Base-by-base conservation (phyloP, 2,329 filamentous ascomycete genomes). In the Volutella citrinella region DNA sequence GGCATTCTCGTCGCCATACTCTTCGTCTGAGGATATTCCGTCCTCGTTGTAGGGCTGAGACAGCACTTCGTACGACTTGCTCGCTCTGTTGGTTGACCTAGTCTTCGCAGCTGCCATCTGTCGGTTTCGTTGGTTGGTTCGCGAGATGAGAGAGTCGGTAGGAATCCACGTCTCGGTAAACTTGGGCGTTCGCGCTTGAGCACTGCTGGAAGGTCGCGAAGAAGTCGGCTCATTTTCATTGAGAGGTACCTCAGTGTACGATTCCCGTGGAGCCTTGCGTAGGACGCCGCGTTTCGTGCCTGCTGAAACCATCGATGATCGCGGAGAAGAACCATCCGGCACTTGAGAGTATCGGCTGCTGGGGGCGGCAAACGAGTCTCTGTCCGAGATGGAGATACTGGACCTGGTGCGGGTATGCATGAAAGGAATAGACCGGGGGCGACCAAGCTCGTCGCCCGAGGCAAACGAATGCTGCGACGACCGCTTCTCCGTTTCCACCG, bases 331-430 rank as follows among this genome's bases (percentile, higher is more conserved):
- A 40, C 65, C 68, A 21, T 54, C 51, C 0, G 65, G 63, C 3
- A 59, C 44, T 40, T 72, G 60, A 49, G 80, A 74, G 45, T 79
- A 74, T 22, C 70, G 72, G 0, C 79, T 79, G 45, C 78, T 69
- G 30, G 69, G 68, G 23, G 70, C 74, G 16, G 64, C 65, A 29
- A 72, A 61, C 5, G 76, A 79, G 19, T 75, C 72, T n/a, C n/a
- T n/a, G n/a, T n/a, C n/a, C n/a, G n/a, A n/a, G n/a, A n/a, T n/a
- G n/a, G n/a, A n/a, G n/a, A n/a, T n/a, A 10, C 75, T 72, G 4
- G 81, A 87, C 28, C 75, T 68, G 12, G 68, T 72, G 20, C 89
- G 78, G 1, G 86, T 94, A 55, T 93, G 82, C 62, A 86, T 77
- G 60, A 95, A 96, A 0, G 89, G 82, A 30, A 95, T 71, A 1